phyloP scores from a whole-genome alignment of 495 filamentous ascomycete genomes.

The Sporormia fimetaria region DNA sequence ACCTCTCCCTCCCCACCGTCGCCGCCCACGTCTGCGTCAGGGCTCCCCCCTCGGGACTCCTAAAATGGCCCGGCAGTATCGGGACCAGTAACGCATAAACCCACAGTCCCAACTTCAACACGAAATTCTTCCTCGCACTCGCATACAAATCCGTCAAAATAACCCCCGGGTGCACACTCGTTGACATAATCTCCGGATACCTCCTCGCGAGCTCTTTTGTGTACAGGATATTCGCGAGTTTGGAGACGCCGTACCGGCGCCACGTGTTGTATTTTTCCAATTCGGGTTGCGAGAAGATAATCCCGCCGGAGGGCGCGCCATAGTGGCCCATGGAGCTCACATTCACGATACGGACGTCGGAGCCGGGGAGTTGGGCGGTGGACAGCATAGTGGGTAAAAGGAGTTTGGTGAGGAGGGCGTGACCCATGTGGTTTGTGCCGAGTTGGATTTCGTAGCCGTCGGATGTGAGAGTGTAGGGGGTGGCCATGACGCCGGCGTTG shows the following conservation, averaged over 20 bases:
- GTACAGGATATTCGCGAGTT: slow-evolving; percentile 27
- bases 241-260: slow-evolving; percentile 24
- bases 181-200: slow-evolving; percentile 34
- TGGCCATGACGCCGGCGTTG: slow-evolving; percentile 26
- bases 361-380: slow-evolving; percentile 15
- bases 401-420: slow-evolving; percentile 24
- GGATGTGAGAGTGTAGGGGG: slow-evolving; percentile 14
- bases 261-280: slow-evolving; percentile 37
- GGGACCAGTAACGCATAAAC: slow-evolving; percentile 36
- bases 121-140: slow-evolving; percentile 41
- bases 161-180: slow-evolving; percentile 39
- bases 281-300: slow-evolving; percentile 36
- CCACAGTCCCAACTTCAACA: slow-evolving; percentile 43
- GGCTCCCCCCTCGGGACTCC: slow-evolving; percentile 35
- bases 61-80: slow-evolving; percentile 49
- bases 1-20: slow-evolving; percentile 37
- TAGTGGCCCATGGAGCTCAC: slow-evolving; percentile 16
- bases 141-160: slow-evolving; percentile 33
- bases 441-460: slow-evolving; percentile 48
- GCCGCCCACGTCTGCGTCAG: slow-evolving; percentile 47
- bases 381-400: slow-evolving; percentile 18
- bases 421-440: slow-evolving; percentile 33
- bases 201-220: slow-evolving; percentile 7
- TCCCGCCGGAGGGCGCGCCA: slow-evolving; percentile 28
- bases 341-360: slow-evolving; percentile 28